Conservation (phyloP, 2,329 filamentous ascomycete genomes). For the Ceratocystis ficicola region DNA sequence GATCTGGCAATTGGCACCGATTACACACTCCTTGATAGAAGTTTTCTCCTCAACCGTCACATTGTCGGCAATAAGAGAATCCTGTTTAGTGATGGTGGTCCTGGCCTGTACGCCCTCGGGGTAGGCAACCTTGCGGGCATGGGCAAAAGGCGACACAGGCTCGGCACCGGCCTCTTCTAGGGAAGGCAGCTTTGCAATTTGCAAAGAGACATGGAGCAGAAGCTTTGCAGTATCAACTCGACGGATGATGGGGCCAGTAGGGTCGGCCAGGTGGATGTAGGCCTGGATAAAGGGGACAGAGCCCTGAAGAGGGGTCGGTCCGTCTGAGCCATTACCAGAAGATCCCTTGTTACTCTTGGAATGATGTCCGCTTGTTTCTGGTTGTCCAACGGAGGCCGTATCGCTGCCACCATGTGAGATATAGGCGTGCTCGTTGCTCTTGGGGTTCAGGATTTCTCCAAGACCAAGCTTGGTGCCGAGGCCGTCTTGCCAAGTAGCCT, state of each 20-base stretch:
- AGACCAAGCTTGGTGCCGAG: slow-evolving; percentile 61
- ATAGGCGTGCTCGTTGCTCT: slow-evolving; percentile 12
- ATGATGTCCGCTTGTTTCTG: neutral
- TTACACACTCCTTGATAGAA: slow-evolving; percentile 82
- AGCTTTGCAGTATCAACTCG: slow-evolving; percentile 80
- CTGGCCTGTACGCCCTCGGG: slow-evolving; percentile 68
- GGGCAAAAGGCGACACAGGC: slow-evolving; percentile 59
- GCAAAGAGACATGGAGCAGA: slow-evolving; percentile 68
- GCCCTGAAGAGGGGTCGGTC: slow-evolving; percentile 25
- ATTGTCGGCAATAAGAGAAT: slow-evolving; percentile 77
- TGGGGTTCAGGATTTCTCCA: slow-evolving; percentile 22
- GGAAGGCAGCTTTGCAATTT: slow-evolving; percentile 71
- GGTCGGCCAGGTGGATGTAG: slow-evolving; percentile 58
- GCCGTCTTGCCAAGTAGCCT: slow-evolving; percentile 78
- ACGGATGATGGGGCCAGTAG: slow-evolving; percentile 54
- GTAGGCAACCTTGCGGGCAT: slow-evolving; percentile 67
- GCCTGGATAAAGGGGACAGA: slow-evolving; percentile 62
- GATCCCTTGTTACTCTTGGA: neutral
- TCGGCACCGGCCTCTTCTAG: slow-evolving; percentile 49
- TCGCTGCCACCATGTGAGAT: slow-evolving; percentile 18
- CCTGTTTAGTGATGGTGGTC: slow-evolving; percentile 68
- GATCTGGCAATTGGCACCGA: slow-evolving; percentile 80
- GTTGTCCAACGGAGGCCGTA: slow-evolving; percentile 15
- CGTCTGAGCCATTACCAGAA: slow-evolving; percentile 17
- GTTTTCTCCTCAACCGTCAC: slow-evolving; percentile 79